These are phyloP conservation scores for Hexamita inflata DNA, from an alignment of 208 protist genomes.

Conservation along the genomic window DNA sequence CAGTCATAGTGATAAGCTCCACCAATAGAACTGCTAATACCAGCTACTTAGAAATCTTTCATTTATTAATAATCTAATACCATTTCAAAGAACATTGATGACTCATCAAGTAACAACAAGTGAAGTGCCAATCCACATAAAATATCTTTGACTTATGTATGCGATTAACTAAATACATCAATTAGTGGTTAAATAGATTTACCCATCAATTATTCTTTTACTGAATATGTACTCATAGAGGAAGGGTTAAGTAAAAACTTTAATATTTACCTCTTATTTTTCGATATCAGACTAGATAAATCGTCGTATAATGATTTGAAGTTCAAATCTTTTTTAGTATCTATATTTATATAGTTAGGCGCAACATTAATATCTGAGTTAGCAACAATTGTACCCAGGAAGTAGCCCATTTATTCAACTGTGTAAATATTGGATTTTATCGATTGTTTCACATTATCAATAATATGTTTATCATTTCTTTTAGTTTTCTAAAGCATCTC, in stretches of 20 bases:
- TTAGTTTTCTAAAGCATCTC: no score
- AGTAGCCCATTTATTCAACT: no score
- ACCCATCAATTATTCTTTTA: background rate
- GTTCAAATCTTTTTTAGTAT: no score
- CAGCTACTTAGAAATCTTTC: background rate
- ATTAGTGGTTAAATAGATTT: background rate
- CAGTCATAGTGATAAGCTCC: background rate
- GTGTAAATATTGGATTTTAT: no score
- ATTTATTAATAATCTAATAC: background rate
- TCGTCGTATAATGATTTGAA: no score
- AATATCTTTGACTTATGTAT: background rate
- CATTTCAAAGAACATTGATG: background rate
- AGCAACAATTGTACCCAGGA: no score
- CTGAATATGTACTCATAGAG: background rate
- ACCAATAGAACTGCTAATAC: background rate
- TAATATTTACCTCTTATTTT: background rate
- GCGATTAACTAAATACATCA: background rate
- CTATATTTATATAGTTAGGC: no score
- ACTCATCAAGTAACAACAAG: background rate
- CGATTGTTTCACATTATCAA: no score
- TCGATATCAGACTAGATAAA: no score
- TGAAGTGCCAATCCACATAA: background rate
- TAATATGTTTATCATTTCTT: no score
- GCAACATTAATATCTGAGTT: no score
- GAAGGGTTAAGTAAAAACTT: background rate